Evolutionary conservation across 2,329 filamentous ascomycete species (phyloP), one percentile per base, ranked within the genome.

Genomic region (Sporothrix inflata): DNA sequence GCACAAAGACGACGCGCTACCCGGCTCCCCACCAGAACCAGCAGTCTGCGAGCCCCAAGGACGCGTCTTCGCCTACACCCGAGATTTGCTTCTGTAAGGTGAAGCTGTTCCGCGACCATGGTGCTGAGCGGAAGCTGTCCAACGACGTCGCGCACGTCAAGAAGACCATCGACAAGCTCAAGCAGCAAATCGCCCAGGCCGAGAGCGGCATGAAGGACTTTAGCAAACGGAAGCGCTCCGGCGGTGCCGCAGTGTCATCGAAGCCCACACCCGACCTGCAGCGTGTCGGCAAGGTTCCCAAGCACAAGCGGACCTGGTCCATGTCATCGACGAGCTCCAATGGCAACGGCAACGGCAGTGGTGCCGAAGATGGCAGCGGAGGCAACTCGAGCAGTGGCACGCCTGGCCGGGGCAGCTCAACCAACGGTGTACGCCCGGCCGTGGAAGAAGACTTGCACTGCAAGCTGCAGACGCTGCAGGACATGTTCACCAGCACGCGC

Each of bases 31-130:
- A 73, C 19, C 27, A 57, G 27, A 21, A 24, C 6, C 69, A 70
- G 24, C 86, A 86, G 34, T 82, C 85, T 9, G 68, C 82, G 16
- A 82, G 83, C 4, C 80, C 84, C 0, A 79, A 82, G 9, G 85
- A 85, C 8, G 83, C 89, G 1, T 60, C 75, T 3, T 14, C 51
- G 4, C 19, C 68, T 0, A 16, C 42, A 1, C 65, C 70, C 9
- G 94, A 98, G 80, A 90, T 97, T 27, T 95, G 93, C 80, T 98
- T 92, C 81, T 97, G 95, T 86, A 98, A 97, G 82, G 95, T 98
- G 74, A 98, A 98, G 81, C 89, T 98, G 2, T 98, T 98, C 85
- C 89, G 95, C 74, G 95, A 98, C 79, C 96, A 98, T 77, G 95
- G 95, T 30, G 96, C 96, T 0, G 95, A 98, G 81, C 90, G 95